Evolutionary conservation across 371 early-diverging fungal genomes (phyloP).

Genomic region (Amoeboaphelidium occidentale): DNA sequence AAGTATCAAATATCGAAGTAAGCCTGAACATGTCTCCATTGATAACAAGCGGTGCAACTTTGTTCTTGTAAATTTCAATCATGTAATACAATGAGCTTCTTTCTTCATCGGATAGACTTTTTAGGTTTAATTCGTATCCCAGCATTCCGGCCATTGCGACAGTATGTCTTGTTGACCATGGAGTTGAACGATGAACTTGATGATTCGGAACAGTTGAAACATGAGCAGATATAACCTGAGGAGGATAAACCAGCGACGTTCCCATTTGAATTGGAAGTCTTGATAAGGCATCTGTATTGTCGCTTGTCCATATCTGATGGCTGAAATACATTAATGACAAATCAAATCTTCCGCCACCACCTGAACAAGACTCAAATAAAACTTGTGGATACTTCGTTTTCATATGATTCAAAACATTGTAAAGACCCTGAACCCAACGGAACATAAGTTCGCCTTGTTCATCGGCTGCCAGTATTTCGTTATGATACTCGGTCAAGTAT

Average conservation of each 20-base stretch:
- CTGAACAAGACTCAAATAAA: constrained; percentile 16
- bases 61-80: background rate
- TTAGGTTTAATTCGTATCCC: background rate
- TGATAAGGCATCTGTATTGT: constrained; percentile 1
- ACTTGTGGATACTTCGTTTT: constrained; percentile 8
- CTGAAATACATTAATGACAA: constrained; percentile 5
- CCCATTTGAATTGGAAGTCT: background rate
- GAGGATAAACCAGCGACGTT: background rate
- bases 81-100: background rate
- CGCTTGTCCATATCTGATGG: constrained; percentile 1
- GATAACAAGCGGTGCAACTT: background rate
- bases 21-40: background rate
- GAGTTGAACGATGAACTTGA: background rate
- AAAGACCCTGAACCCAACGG: constrained; percentile 3
- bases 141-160: constrained; percentile 1
- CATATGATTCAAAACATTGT: constrained; percentile 8
- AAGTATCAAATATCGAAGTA: background rate
- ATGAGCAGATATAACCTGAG: background rate
- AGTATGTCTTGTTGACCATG: background rate
- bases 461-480: constrained; percentile 5
- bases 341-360: constrained; percentile 21
- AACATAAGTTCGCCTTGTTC: constrained; percentile 10
- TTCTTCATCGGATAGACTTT: background rate
- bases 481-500: constrained; percentile 11
- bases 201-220: constrained; percentile 2